Evolutionary conservation across 257 asterid genomes (phyloP).

Genomic region (Primulina tabacum): DNA sequence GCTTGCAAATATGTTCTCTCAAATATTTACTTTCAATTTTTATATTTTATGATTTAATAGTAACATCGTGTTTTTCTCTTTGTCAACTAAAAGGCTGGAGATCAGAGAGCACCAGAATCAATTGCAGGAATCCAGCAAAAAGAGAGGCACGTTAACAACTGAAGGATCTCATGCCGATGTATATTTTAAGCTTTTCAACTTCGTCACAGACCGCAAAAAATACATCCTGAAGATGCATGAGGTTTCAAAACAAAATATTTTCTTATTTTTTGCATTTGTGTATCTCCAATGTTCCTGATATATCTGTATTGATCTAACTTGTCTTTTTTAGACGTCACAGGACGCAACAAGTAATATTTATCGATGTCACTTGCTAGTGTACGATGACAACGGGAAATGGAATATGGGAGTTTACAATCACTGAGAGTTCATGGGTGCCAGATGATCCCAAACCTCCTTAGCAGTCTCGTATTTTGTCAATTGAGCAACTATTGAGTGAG

Average conservation of each 20-base stretch:
- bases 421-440: too few relatives aligned
- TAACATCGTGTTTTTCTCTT: too few relatives aligned
- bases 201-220: neutral
- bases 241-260: neutral
- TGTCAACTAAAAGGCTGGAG: too few relatives aligned
- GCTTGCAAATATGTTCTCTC: too few relatives aligned
- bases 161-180: too few relatives aligned
- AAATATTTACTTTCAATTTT: too few relatives aligned
- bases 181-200: neutral
- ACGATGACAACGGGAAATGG: neutral
- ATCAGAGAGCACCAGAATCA: neutral
- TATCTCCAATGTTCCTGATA: neutral
- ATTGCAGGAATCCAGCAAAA: too few relatives aligned
- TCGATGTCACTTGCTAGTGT: neutral
- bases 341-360: neutral
- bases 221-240: slow-evolving; percentile 12
- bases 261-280: neutral
- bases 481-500: too few relatives aligned
- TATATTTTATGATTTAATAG: too few relatives aligned
- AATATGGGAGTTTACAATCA: neutral
- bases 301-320: neutral
- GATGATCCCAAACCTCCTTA: too few relatives aligned
- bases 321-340: slow-evolving; percentile 6
- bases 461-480: too few relatives aligned
- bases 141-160: too few relatives aligned